Percentiles rank a stretch among this genome's conserved stretches.
These are phyloP conservation scores for Trifolium pratense DNA, from an alignment of 306 rosid genomes.

Conservation along the genomic window DNA sequence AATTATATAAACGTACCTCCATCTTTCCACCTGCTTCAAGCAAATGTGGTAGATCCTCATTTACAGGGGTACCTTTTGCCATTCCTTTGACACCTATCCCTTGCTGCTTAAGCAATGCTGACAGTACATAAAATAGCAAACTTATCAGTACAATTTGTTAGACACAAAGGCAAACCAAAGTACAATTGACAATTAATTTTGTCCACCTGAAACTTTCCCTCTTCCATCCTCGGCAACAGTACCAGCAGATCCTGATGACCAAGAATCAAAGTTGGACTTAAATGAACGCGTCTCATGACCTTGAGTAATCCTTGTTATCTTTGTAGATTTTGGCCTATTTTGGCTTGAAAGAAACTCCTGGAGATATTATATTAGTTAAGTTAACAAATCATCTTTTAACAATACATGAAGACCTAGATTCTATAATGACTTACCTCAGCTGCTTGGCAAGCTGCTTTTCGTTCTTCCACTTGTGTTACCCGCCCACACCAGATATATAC, in stretches of 20 bases:
- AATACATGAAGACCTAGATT: constrained; percentile 34
- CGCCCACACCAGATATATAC: constrained; percentile 94
- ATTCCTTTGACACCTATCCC: constrained; percentile 85
- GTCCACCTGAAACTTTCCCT: constrained; percentile 92
- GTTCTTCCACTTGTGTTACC: constrained; percentile 92
- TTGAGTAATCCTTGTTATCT: constrained; percentile 84
- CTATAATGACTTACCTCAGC: constrained; percentile 68
- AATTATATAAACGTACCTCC: constrained; percentile 65
- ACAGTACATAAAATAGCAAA: constrained; percentile 41
- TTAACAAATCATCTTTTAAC: constrained; percentile 40
- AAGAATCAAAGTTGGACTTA: constrained; percentile 88
- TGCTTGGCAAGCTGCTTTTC: constrained; percentile 83
- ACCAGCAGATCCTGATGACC: constrained; percentile 83
- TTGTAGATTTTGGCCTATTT: constrained; percentile 82
- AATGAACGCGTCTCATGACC: constrained; percentile 92
- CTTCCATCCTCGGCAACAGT: constrained; percentile 85
- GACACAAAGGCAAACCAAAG: constrained; percentile 40
- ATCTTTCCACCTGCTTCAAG: constrained; percentile 96
- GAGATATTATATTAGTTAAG: constrained; percentile 40
- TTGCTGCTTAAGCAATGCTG: constrained; percentile 98
- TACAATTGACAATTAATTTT: constrained; percentile 36
- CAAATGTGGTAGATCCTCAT: constrained; percentile 91
- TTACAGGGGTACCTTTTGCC: constrained; percentile 66
- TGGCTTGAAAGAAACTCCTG: constrained; percentile 84
- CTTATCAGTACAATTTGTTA: constrained; percentile 37